These are phyloP conservation scores for Syzygium syzygioides DNA, from an alignment of 441 rosid genomes.

Conservation along the genomic window DNA sequence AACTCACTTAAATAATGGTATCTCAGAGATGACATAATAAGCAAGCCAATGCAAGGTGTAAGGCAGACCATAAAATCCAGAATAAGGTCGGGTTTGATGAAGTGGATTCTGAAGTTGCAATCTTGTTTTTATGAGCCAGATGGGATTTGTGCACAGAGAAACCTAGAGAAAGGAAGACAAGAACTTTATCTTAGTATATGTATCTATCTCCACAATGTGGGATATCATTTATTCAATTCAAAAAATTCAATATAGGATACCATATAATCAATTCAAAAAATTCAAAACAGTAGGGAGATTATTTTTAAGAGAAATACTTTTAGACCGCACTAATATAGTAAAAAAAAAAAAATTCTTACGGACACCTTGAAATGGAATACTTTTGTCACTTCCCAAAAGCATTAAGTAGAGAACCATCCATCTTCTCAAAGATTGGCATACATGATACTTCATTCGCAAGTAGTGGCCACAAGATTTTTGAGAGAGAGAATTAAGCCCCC, in stretches of 20 bases:
- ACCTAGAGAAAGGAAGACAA: constrained; percentile 39
- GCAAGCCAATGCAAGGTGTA: constrained; percentile 26
- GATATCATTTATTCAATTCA: neutral
- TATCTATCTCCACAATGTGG: neutral
- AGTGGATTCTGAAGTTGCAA: constrained; percentile 90
- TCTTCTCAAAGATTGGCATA: neutral
- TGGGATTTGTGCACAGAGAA: constrained; percentile 83
- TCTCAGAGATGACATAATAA: constrained; percentile 24
- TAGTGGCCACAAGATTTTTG: neutral
- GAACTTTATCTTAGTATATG: neutral
- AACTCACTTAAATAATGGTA: constrained; percentile 17
- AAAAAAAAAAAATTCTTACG: neutral
- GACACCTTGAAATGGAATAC: neutral
- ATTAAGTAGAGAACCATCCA: neutral
- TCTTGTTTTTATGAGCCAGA: constrained; percentile 96
- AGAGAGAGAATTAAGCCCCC: neutral
- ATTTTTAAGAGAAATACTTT: neutral
- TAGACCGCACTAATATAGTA: neutral
- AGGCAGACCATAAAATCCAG: constrained; percentile 76
- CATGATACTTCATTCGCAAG: neutral
- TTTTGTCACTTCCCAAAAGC: neutral
- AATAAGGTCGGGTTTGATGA: constrained; percentile 63
- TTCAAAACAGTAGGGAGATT: neutral
- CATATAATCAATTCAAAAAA: neutral
- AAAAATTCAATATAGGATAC: neutral